Evolutionary conservation across 441 rosid genomes (phyloP).

Genomic region (Bocquillonia castaneifolia): DNA sequence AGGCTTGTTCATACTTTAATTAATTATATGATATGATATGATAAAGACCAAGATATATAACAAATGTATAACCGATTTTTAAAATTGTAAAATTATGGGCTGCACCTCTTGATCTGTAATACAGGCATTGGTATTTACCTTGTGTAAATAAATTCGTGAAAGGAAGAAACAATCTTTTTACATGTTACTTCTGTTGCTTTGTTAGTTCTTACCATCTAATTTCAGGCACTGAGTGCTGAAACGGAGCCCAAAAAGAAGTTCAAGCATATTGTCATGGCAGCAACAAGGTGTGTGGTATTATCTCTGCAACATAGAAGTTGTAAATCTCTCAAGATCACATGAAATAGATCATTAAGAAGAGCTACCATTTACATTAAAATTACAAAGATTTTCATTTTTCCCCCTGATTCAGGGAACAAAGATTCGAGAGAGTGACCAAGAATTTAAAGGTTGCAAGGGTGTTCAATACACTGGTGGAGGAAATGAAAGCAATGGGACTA

Average conservation of each 20-base stretch:
- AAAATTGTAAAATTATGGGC: too few species aligned
- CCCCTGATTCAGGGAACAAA: constrained; percentile 52
- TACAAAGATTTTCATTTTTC: constrained; percentile 5
- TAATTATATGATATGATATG: too few species aligned
- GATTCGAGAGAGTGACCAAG: constrained; percentile 78
- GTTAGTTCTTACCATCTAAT: constrained; percentile 1
- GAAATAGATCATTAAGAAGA: not conserved
- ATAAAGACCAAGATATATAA: too few species aligned
- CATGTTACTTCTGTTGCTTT: constrained; percentile 5
- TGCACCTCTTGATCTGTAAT: too few species aligned
- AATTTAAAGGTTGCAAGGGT: constrained; percentile 86
- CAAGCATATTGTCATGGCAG: constrained; percentile 87
- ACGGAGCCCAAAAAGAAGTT: constrained; percentile 80
- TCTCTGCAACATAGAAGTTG: not conserved
- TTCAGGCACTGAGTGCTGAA: constrained; percentile 72
- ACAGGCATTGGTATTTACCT: too few species aligned
- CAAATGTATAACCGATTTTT: too few species aligned
- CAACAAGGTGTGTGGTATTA: constrained; percentile 51
- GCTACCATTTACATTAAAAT: not conserved
- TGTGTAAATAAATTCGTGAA: too few species aligned
- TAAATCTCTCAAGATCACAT: not conserved
- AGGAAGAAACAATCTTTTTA: too few species aligned
- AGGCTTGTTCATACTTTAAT: too few species aligned
- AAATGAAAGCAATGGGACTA: constrained; percentile 89
- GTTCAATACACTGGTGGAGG: constrained; percentile 81